Conservation (phyloP, 441 rosid species). For the Rhodomyrtus psidioides region DNA sequence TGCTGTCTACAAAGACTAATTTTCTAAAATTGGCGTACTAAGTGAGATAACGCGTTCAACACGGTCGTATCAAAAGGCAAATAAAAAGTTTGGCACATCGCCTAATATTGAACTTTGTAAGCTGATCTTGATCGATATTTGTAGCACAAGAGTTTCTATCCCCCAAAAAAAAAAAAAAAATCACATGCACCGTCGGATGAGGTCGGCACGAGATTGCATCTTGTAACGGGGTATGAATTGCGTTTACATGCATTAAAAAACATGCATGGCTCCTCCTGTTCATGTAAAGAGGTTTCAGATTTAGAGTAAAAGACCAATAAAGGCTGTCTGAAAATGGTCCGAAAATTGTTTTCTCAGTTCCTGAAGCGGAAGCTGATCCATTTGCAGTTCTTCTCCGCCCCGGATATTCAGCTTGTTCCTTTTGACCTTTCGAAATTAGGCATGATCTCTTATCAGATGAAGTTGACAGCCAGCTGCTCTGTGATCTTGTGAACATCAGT, state of each 20-base stretch:
- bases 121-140: not conserved
- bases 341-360: not conserved
- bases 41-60: not conserved
- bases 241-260: not conserved
- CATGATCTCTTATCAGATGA: not conserved
- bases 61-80: not conserved
- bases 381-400: not conserved
- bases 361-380: not conserved
- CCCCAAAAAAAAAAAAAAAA: too few relatives aligned
- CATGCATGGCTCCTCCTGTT: not conserved
- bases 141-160: not conserved
- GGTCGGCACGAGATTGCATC: too few relatives aligned
- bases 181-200: too few relatives aligned
- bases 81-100: not conserved
- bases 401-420: not conserved
- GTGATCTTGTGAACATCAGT: not conserved
- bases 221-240: not conserved
- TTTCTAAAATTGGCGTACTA: too few relatives aligned
- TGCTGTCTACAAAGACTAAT: not conserved
- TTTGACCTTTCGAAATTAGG: not conserved
- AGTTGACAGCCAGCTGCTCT: not conserved
- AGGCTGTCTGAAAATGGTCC: not conserved
- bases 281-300: too few relatives aligned
- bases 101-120: not conserved
- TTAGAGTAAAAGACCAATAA: too few relatives aligned